Conservation (phyloP, 805 yeast species). For the Candida sakaeoensis region DNA sequence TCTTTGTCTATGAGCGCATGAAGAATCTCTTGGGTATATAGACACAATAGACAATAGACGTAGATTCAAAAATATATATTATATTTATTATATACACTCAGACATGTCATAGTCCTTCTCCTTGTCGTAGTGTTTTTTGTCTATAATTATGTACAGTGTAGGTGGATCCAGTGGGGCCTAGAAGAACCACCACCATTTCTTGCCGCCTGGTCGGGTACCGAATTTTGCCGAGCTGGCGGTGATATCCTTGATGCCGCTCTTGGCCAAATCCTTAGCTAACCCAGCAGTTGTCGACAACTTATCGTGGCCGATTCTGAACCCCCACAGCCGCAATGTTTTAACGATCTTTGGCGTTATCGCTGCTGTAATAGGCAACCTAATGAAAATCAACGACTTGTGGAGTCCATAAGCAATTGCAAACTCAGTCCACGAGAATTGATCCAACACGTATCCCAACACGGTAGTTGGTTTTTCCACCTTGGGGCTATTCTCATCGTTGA, state of each 20-base stretch:
- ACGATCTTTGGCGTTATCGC: slow-evolving; percentile 86
- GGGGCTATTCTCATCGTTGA: slow-evolving; percentile 14
- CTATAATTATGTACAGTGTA: slow-evolving; percentile 8
- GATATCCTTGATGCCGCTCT: slow-evolving; percentile 32
- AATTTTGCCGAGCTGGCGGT: slow-evolving; percentile 45
- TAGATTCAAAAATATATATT: too few species aligned
- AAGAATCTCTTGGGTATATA: slow-evolving; percentile 64
- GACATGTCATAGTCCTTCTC: too few species aligned
- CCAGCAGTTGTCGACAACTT: slow-evolving; percentile 5
- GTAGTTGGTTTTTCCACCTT: slow-evolving; percentile 14
- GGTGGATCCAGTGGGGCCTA: slow-evolving; percentile 22
- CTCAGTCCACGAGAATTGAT: slow-evolving; percentile 66
- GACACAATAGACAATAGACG: slow-evolving; percentile 5
- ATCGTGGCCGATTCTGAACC: slow-evolving; percentile 65
- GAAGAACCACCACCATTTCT: slow-evolving; percentile 63
- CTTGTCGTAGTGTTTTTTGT: slow-evolving; percentile 7
- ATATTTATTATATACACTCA: too few species aligned
- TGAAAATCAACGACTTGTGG: slow-evolving; percentile 80
- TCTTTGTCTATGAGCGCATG: slow-evolving; percentile 87
- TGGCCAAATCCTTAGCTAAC: slow-evolving; percentile 11
- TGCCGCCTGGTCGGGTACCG: slow-evolving; percentile 51
- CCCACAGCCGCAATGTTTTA: slow-evolving; percentile 61
- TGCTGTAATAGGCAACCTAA: slow-evolving; percentile 87
- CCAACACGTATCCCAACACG: slow-evolving; percentile 14
- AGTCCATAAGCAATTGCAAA: slow-evolving; percentile 88